Evolutionary conservation across 371 early-diverging fungal species (phyloP), one percentile per base, ranked within the genome.

Genomic region (Catenaria anguillulae): DNA sequence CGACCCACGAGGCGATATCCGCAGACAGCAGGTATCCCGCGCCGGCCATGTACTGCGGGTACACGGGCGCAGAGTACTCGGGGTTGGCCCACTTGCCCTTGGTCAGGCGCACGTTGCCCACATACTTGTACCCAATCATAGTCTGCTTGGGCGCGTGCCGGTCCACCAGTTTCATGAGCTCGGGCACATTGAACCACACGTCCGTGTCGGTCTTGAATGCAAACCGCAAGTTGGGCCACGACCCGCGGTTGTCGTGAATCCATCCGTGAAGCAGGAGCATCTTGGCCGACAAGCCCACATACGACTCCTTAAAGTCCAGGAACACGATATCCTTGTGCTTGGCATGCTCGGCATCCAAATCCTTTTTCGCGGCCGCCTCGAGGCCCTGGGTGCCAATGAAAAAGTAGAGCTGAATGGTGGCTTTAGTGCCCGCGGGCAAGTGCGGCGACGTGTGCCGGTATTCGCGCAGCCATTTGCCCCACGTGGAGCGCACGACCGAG

Each of bases 161-260:
- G 33, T 23, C 43, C 36, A 42, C 36, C 19, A 58, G 33, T 10
- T n/a, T 17, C 24, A 42, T 29, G 34, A 58, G 58, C 40, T 8
- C 33, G 24, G 58, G 58, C n/a, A 58, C 43, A 15, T 58, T 42
- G 17, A 58, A 40, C 36, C 36, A 58, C 17, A 35, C 58, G 35
- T 58, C 58, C 26, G 58, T 58, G 58, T 58, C 58, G 58, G 58
- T 58, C 43, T 58, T 58, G 42, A 58, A 58, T 17, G 36, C 36
- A 17, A 24, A 58, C 17, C 43, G 36, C 43, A 58, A 19, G 5
- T 6, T 31, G 26, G 58, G 58, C 24, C n/a, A 58, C 40, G 36
- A n/a, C 13, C 36, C 36, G 42, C 58, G 58, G 42, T 58, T 40
- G 34, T 58, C 40, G 24, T 24, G 40, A 8, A 58, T 17, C 40